Conservation (phyloP, 306 rosid species). For the Cicer chorassanicum region DNA sequence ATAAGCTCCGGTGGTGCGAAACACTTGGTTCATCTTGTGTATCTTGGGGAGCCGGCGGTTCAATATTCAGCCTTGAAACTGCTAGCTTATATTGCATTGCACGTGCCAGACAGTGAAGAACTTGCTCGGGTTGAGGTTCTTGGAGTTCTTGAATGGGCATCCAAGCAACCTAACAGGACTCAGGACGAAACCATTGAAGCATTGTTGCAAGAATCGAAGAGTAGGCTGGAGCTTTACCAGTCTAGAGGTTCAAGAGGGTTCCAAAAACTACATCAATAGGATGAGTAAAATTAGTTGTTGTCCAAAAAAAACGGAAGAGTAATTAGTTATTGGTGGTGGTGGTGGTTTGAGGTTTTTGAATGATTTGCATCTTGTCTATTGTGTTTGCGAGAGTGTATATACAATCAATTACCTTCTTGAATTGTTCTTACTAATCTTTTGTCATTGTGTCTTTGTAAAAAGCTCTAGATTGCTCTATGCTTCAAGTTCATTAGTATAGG, state of each 20-base stretch:
- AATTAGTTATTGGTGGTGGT: background rate
- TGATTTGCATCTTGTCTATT: slow-evolving; percentile 39
- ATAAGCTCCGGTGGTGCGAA: slow-evolving; percentile 78
- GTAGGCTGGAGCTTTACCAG: slow-evolving; percentile 87
- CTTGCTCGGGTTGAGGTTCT: slow-evolving; percentile 82
- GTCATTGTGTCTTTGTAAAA: background rate
- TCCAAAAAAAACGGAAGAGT: background rate
- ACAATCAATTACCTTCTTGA: slow-evolving; percentile 33
- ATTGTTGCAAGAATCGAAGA: slow-evolving; percentile 75
- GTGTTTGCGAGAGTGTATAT: slow-evolving; percentile 58
- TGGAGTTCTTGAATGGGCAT: slow-evolving; percentile 84
- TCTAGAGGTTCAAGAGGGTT: slow-evolving; percentile 81
- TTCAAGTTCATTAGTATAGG: slow-evolving; percentile 4
- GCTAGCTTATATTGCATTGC: slow-evolving; percentile 79
- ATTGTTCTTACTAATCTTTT: slow-evolving; percentile 4
- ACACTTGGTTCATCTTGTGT: slow-evolving; percentile 85
- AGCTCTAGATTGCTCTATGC: slow-evolving; percentile 18
- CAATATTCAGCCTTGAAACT: slow-evolving; percentile 68
- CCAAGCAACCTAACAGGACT: slow-evolving; percentile 71
- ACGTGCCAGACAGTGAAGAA: slow-evolving; percentile 88
- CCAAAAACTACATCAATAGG: slow-evolving; percentile 58
- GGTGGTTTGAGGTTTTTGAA: slow-evolving; percentile 25
- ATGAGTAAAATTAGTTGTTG: slow-evolving; percentile 23
- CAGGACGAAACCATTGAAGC: slow-evolving; percentile 59
- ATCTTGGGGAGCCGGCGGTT: slow-evolving; percentile 80